phyloP scores from a whole-genome alignment of 352 stramenopile genomes.

The Phytophthora pluvialis region DNA sequence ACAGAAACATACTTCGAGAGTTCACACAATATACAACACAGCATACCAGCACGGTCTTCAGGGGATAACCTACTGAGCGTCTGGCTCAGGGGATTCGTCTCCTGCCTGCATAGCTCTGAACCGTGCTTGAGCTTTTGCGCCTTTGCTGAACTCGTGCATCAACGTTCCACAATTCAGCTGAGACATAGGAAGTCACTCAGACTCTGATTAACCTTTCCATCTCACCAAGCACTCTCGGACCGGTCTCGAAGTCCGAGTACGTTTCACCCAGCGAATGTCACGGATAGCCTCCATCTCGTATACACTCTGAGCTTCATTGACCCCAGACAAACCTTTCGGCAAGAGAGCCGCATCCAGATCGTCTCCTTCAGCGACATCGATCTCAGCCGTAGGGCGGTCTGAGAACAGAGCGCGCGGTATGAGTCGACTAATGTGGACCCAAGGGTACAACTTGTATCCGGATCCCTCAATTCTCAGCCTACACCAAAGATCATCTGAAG shows the following conservation, averaged over 20 bases:
- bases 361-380: no score
- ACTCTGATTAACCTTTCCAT: constrained; percentile 2
- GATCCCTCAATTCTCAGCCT: no score
- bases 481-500: no score
- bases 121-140: background rate
- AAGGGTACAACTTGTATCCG: background rate
- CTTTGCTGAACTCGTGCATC: constrained; percentile 8
- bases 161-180: constrained; percentile 1
- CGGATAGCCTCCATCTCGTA: constrained; percentile 11
- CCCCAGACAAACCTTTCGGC: no score
- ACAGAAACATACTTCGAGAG: no score
- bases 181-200: background rate
- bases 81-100: no score
- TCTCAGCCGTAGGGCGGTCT: background rate
- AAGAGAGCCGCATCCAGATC: no score
- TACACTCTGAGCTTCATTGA: background rate
- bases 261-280: constrained; percentile 1
- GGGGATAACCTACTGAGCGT: no score
- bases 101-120: no score
- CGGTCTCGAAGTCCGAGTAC: background rate
- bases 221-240: constrained; percentile 1
- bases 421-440: background rate
- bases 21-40: no score
- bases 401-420: background rate
- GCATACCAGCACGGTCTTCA: no score